These are phyloP conservation scores for Fusarium kyushuense DNA, from an alignment of 2,329 filamentous ascomycete species.

Conservation along the genomic window DNA sequence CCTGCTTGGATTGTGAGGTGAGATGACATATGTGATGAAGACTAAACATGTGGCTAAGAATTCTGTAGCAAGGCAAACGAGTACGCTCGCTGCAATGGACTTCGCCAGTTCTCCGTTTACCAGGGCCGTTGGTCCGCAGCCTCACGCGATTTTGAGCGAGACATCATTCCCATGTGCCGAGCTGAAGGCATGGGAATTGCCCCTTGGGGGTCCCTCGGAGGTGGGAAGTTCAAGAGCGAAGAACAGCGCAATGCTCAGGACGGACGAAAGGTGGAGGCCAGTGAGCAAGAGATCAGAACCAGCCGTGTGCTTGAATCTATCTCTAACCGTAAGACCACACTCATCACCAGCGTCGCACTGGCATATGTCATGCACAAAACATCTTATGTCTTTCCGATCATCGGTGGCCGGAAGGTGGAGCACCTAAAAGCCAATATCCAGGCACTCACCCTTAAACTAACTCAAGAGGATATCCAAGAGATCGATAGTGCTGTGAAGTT, in stretches of 20 bases:
- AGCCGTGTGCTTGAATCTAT: conserved; percentile 63
- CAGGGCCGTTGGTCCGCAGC: conserved; percentile 58
- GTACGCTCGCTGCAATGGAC: conserved; percentile 77
- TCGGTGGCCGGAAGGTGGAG: conserved; percentile 76
- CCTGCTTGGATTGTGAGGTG: conserved; percentile 75
- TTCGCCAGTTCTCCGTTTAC: conserved; percentile 73
- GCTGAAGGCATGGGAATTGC: conserved; percentile 64
- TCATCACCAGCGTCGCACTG: conserved; percentile 67
- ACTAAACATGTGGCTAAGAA: conserved; percentile 14
- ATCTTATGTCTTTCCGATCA: conserved; percentile 78
- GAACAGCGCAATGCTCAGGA: conserved; percentile 52
- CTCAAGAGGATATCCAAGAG: conserved; percentile 71
- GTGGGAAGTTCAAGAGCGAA: conserved; percentile 60
- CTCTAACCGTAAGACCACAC: conserved; percentile 57
- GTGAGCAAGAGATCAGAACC: conserved; percentile 65
- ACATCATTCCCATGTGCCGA: conserved; percentile 59
- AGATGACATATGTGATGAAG: not conserved
- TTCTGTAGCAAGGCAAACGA: conserved; percentile 68
- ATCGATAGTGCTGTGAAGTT: conserved; percentile 73
- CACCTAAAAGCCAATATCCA: conserved; percentile 79
- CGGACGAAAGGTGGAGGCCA: conserved; percentile 57
- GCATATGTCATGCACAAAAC: conserved; percentile 81
- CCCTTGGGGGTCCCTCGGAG: conserved; percentile 70
- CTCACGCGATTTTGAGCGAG: conserved; percentile 56
- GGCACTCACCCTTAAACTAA: conserved; percentile 71